phyloP scores from a whole-genome alignment of 768 basidiomycete species.

The Tylopilus rubrobrunneus region DNA sequence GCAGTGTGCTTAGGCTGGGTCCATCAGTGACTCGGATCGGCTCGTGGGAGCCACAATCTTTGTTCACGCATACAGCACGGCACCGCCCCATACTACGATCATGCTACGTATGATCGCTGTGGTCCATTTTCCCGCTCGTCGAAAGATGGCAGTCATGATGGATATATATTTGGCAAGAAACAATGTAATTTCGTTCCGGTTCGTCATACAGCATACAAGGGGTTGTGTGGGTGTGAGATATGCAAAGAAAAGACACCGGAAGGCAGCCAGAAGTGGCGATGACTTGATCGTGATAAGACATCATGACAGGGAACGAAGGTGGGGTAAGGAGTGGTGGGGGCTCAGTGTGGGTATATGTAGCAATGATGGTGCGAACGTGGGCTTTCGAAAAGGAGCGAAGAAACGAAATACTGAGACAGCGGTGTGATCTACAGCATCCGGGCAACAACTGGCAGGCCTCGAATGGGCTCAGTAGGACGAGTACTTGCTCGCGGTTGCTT shows the following conservation, averaged over 20 bases:
- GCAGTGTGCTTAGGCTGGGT: no score
- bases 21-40: no score
- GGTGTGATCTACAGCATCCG: no score
- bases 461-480: no score
- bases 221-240: background rate
- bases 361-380: background rate
- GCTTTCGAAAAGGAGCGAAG: background rate
- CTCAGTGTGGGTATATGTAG: background rate
- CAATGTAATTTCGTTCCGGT: background rate
- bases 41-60: no score
- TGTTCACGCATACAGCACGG: background rate
- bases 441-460: no score
- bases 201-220: constrained; percentile 4
- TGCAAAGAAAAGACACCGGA: background rate
- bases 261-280: background rate
- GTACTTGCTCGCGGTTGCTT: no score
- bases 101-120: background rate
- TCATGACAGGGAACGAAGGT: constrained; percentile 7
- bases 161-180: background rate
- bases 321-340: constrained; percentile 4
- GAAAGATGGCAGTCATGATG: background rate
- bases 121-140: background rate
- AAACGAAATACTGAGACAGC: no score
- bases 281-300: background rate
- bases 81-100: background rate